These are phyloP conservation scores for Corylus heterophylla DNA, from an alignment of 306 rosid genomes.

Conservation along the genomic window DNA sequence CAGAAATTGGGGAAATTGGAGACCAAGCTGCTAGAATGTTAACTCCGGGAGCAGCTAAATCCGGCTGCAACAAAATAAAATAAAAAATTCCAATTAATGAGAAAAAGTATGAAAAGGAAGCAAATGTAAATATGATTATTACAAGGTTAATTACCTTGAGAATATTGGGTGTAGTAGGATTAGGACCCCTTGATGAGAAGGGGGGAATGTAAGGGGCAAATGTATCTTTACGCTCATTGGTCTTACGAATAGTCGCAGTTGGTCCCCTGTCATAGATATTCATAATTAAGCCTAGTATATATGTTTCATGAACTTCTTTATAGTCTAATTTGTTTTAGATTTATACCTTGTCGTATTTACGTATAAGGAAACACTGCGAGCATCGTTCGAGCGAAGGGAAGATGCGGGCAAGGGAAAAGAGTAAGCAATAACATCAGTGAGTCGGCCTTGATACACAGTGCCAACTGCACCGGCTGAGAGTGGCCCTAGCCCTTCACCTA, in stretches of 20 bases:
- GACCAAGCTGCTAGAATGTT: slow-evolving; percentile 35
- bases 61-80: slow-evolving; percentile 11
- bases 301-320: background rate
- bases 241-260: slow-evolving; percentile 34
- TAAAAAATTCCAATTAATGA: background rate
- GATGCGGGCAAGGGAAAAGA: slow-evolving; percentile 34
- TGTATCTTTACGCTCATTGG: slow-evolving; percentile 17
- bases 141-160: background rate
- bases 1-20: slow-evolving; percentile 6
- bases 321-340: background rate
- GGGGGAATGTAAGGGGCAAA: slow-evolving; percentile 22
- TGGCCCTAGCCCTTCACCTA: background rate
- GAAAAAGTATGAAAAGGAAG: background rate
- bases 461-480: slow-evolving; percentile 32
- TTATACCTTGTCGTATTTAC: slow-evolving; percentile 25
- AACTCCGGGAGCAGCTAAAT: slow-evolving; percentile 32
- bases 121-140: too few species aligned
- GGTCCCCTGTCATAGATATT: background rate
- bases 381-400: background rate
- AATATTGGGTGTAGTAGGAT: slow-evolving; percentile 16
- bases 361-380: slow-evolving; percentile 16
- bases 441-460: background rate
- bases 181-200: slow-evolving; percentile 43
- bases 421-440: fast-evolving
- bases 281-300: too few species aligned